A percentile compares a stretch with the other conserved stretches of the same genome.
Evolutionary conservation across 176 grass and related monocot species (phyloP).

Genomic region (Aegilops sharonensis): DNA sequence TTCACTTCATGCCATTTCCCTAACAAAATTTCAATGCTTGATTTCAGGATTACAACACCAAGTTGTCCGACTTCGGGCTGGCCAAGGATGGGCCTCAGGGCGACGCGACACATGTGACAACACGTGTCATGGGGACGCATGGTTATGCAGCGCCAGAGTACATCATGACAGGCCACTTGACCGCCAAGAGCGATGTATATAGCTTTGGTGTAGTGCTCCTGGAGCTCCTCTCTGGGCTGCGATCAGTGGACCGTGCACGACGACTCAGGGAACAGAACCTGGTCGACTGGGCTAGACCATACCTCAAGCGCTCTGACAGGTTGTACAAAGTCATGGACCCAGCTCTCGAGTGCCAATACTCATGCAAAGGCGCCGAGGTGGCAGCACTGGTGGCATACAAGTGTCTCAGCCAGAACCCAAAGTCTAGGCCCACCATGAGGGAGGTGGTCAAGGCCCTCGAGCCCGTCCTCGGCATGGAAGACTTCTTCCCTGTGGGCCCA

Average conservation of each 20-base stretch:
- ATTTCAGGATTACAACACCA: slow-evolving; percentile 73
- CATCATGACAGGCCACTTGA: slow-evolving; percentile 83
- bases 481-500: slow-evolving; percentile 49
- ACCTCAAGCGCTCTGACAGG: slow-evolving; percentile 48
- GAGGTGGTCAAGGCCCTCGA: slow-evolving; percentile 71
- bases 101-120: slow-evolving; percentile 79
- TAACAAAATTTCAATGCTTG: background rate
- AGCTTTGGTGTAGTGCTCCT: slow-evolving; percentile 72
- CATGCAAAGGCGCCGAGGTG: slow-evolving; percentile 57
- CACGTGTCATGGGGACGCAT: slow-evolving; percentile 85
- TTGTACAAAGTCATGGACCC: slow-evolving; percentile 65
- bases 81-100: slow-evolving; percentile 87
- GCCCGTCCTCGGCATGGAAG: slow-evolving; percentile 57
- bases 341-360: slow-evolving; percentile 68
- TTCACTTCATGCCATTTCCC: slow-evolving; percentile 8
- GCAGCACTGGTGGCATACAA: slow-evolving; percentile 79
- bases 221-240: slow-evolving; percentile 60
- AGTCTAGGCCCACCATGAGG: slow-evolving; percentile 74
- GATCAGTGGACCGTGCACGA: slow-evolving; percentile 46
- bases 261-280: slow-evolving; percentile 58
- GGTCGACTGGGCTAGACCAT: slow-evolving; percentile 73
- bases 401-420: slow-evolving; percentile 73
- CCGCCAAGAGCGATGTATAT: slow-evolving; percentile 80
- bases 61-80: slow-evolving; percentile 89
- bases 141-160: slow-evolving; percentile 91